Conservation (phyloP, 192 early-diverging fungal genomes). For the Phlyctochytrium bullatum region DNA sequence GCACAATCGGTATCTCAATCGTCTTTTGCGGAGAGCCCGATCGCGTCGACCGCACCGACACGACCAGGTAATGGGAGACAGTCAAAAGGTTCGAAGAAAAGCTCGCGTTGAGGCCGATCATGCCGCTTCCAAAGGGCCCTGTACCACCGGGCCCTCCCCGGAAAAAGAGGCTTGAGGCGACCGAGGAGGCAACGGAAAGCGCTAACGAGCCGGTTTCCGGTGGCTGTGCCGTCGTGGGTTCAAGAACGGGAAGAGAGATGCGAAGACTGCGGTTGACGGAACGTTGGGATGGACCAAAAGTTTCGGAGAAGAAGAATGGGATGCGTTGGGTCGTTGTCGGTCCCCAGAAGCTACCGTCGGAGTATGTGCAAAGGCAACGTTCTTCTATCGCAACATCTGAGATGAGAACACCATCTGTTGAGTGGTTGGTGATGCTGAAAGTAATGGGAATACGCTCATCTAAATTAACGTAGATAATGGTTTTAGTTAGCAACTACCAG, state of each 20-base stretch:
- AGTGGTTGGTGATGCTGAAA: constrained; percentile 5
- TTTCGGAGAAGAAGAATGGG: constrained; percentile 10
- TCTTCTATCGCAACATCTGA: constrained; percentile 24
- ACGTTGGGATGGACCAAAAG: no score
- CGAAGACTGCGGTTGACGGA: no score
- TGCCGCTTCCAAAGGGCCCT: no score
- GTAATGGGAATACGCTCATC: constrained; percentile 22
- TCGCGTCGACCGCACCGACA: background rate
- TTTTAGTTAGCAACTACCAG: background rate
- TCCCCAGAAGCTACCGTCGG: constrained; percentile 11
- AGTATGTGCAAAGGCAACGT: constrained; percentile 11
- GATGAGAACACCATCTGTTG: background rate
- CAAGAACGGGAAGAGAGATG: background rate
- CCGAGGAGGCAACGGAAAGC: no score
- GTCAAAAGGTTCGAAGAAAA: constrained; percentile 16
- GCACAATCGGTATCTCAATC: constrained; percentile 12
- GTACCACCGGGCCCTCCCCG: no score
- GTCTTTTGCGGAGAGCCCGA: background rate
- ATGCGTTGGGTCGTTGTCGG: constrained; percentile 4
- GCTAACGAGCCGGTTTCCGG: no score
- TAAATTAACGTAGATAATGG: background rate
- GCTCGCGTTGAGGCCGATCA: constrained; percentile 21
- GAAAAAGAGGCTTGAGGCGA: no score
- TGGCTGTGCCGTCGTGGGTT: background rate
- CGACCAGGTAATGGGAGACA: constrained; percentile 12